Evolutionary conservation across 345 rosid species (phyloP).

Genomic region (Rhizophora mangle): DNA sequence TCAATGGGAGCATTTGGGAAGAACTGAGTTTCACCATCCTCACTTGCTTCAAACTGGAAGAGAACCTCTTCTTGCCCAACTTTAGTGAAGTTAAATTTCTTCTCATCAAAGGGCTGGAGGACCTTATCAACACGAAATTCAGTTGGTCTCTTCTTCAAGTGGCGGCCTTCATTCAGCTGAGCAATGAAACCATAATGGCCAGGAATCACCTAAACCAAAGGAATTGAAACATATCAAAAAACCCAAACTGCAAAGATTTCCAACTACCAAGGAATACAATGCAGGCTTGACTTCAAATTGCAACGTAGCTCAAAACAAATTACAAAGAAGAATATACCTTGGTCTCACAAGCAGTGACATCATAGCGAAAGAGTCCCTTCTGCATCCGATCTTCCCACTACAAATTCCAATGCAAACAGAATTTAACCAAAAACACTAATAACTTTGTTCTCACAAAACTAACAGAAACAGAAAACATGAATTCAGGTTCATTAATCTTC

Average conservation of each 20-base stretch:
- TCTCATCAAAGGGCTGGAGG: conserved; percentile 83
- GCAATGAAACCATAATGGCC: conserved; percentile 83
- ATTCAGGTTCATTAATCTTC: background rate
- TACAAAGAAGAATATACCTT: conserved; percentile 44
- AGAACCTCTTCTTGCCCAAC: conserved; percentile 95
- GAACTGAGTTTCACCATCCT: conserved; percentile 62
- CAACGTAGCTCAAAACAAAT: background rate
- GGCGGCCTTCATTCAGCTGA: conserved; percentile 94
- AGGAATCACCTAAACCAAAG: conserved; percentile 64
- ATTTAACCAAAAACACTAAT: background rate
- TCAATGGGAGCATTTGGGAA: conserved; percentile 58
- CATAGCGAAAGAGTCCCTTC: conserved; percentile 92
- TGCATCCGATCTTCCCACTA: conserved; percentile 97
- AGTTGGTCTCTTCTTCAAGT: conserved; percentile 93
- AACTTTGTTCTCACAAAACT: background rate
- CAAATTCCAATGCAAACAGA: conserved; percentile 5
- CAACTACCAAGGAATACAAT: background rate
- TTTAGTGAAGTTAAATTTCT: conserved; percentile 92
- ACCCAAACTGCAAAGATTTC: background rate
- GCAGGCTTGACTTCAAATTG: background rate
- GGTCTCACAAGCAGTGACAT: conserved; percentile 90
- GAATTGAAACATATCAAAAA: conserved; percentile 2
- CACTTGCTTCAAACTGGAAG: conserved; percentile 84
- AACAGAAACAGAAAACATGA: background rate
- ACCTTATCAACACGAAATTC: conserved; percentile 93